phyloP scores from a whole-genome alignment of 305 asterid genomes.

The Caryopteris hybrid region DNA sequence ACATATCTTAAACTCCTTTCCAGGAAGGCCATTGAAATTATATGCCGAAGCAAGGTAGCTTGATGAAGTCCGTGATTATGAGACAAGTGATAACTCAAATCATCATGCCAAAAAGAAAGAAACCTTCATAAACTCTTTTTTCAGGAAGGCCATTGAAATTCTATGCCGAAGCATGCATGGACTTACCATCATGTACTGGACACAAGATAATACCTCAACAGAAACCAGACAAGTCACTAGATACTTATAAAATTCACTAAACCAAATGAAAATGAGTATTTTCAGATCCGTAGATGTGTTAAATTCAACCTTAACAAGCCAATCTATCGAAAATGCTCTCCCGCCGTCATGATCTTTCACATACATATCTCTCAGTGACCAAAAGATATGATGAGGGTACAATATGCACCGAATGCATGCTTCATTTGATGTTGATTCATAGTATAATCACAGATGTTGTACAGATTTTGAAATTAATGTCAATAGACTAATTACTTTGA shows the following conservation, averaged over 20 bases:
- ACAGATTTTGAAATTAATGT: background rate
- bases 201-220: background rate
- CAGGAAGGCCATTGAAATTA: too few species aligned
- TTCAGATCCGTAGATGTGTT: background rate
- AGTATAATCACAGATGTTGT: background rate
- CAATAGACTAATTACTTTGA: background rate
- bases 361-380: background rate
- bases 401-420: background rate
- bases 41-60: too few species aligned
- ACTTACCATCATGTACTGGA: background rate
- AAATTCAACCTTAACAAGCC: background rate
- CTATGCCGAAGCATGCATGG: background rate
- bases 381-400: background rate
- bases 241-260: background rate
- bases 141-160: background rate
- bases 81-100: background rate
- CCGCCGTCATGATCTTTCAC: background rate
- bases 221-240: background rate
- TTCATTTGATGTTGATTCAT: background rate
- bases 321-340: background rate
- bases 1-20: too few species aligned
- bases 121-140: background rate
- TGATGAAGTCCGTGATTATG: background rate
- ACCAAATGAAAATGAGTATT: background rate
- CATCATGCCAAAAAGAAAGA: background rate